Evolutionary conservation across 176 grass and related monocot genomes (phyloP), one percentile per base, ranked within the genome.

Genomic region (Triticum dicoccoides): DNA sequence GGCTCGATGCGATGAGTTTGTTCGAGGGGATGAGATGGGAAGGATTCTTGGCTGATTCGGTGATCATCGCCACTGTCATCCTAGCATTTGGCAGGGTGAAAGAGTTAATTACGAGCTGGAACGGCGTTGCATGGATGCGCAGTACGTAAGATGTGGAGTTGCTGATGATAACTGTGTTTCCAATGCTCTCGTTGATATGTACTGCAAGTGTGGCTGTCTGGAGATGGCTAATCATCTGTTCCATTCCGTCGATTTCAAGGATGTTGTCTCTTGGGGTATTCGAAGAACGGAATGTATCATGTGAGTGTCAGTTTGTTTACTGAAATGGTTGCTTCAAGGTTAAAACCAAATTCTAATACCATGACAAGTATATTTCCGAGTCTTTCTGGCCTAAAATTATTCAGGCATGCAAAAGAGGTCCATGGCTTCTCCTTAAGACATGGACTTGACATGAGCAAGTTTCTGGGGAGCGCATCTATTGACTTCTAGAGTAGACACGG

Each of bases 111-210:
- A 54, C 24, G 1, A 5, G 37, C 62, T 83, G 89, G 89, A 41
- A 87, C 51, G 45, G 65, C 80, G 38, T 69, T 94, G 38, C 86
- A 94, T 5, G 92, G 92, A 67, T 94, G 76, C 47, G 78, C 65
- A 0, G 61, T 30, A 30, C 29, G 29, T 89, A 12, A 89, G 13
- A 78, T 78, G 30, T 42, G 92, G 89, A 74, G 77, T 85, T 3
- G 13, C 39, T 58, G 81, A 68, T 29, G 70, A 89, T 82, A 80
- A 78, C 4, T 94, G 71, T 75, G 87, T 94, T 17, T 75, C 71
- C 1, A 94, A 94, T 75, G 92, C 89, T 61, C 71, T 94, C 65
- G 82, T 94, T 51, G 87, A 89, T 58, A 87, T 91, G 92, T 94
- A 94, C 77, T 89, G 84, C 78, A 30, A 94, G 82, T 94, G 83